Percentiles rank a stretch among this genome's conserved stretches.
phyloP scores from a whole-genome alignment of 331 rosid species.

The Cucumis variabilis region DNA sequence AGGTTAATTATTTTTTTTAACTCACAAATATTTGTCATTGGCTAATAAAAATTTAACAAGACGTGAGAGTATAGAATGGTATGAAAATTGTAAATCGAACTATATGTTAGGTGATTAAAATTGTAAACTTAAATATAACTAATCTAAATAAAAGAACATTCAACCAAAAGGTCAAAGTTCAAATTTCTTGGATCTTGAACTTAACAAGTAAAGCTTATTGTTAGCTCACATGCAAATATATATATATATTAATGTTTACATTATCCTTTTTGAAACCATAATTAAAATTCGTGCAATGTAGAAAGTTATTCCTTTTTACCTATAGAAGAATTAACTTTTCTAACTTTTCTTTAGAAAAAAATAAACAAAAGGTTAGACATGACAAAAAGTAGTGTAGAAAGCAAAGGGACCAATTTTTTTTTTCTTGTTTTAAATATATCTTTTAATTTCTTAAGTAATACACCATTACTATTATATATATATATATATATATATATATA shows the following conservation, averaged over 20 bases:
- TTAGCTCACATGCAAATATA: neutral
- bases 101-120: too few relatives aligned
- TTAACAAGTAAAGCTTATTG: neutral
- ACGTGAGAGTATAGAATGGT: too few relatives aligned
- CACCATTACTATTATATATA: neutral
- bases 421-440: neutral
- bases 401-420: neutral
- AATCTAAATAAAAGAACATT: too few relatives aligned
- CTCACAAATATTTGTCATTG: too few relatives aligned
- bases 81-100: too few relatives aligned
- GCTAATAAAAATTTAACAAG: too few relatives aligned
- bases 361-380: neutral
- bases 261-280: conserved; percentile 16
- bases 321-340: neutral
- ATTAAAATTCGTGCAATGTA: conserved; percentile 13
- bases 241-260: too few relatives aligned
- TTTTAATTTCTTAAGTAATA: conserved; percentile 6
- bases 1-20: too few relatives aligned
- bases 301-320: conserved; percentile 14
- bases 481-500: neutral
- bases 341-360: neutral
- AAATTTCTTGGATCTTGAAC: neutral
- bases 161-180: neutral
- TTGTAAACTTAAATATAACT: too few relatives aligned
- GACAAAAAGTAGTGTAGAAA: neutral